phyloP scores from a whole-genome alignment of 352 stramenopile species.

The Aphanomyces cochlioides region DNA sequence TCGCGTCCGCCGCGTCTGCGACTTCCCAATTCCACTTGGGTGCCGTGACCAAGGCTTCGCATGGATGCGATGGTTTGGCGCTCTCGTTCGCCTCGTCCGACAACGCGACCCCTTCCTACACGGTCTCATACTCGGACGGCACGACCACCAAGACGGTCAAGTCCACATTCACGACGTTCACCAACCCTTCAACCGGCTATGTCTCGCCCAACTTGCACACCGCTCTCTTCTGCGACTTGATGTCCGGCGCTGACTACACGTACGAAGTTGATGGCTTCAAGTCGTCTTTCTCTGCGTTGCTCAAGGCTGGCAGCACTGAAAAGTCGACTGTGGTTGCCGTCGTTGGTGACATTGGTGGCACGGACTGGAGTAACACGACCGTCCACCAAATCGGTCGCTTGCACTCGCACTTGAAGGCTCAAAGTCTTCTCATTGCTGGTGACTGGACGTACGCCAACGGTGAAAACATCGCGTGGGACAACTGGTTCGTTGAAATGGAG shows the following conservation, averaged over 20 bases:
- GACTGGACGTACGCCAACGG: slow-evolving; percentile 71
- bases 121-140: slow-evolving; percentile 25
- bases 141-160: slow-evolving; percentile 31
- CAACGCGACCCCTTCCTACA: slow-evolving; percentile 35
- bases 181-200: slow-evolving; percentile 45
- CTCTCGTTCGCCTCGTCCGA: slow-evolving; percentile 40
- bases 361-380: neutral
- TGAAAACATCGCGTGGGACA: slow-evolving; percentile 60
- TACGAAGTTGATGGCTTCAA: slow-evolving; percentile 43
- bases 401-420: slow-evolving; percentile 40
- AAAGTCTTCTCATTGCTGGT: slow-evolving; percentile 48
- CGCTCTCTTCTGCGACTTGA: slow-evolving; percentile 43
- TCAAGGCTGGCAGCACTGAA: slow-evolving; percentile 36
- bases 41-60: slow-evolving; percentile 34
- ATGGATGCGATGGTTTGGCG: slow-evolving; percentile 40
- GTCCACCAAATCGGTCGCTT: neutral
- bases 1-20: no score
- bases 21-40: slow-evolving; percentile 44
- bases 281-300: slow-evolving; percentile 37
- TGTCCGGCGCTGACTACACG: slow-evolving; percentile 42
- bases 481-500: slow-evolving; percentile 52
- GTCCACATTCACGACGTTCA: slow-evolving; percentile 39
- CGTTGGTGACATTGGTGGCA: slow-evolving; percentile 36
- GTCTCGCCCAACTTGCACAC: slow-evolving; percentile 49
- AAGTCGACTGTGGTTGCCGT: slow-evolving; percentile 43